A percentile compares a stretch with the other conserved stretches of the same genome.
Evolutionary conservation across 768 basidiomycete genomes (phyloP).

Genomic region (Russula sp.): DNA sequence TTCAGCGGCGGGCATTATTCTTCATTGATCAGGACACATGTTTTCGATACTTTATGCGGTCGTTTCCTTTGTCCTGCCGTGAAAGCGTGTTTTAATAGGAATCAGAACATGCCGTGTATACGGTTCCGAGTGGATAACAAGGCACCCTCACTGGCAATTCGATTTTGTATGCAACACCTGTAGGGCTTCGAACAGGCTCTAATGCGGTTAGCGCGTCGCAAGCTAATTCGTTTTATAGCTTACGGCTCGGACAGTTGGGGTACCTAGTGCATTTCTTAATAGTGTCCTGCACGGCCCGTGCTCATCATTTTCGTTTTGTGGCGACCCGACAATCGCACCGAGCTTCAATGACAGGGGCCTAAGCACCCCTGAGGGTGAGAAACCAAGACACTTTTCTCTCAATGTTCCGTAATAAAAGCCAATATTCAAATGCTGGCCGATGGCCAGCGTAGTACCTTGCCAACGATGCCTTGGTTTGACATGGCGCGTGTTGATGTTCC

Average conservation of each 20-base stretch:
- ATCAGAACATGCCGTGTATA: background rate
- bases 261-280: no score
- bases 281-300: background rate
- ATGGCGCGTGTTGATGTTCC: background rate
- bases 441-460: slow-evolving; percentile 2
- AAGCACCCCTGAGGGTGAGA: background rate
- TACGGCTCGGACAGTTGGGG: background rate
- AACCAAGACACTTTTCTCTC: background rate
- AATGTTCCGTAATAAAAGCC: background rate
- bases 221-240: slow-evolving; percentile 3
- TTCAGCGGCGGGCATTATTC: slow-evolving; percentile 4
- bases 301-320: background rate
- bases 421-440: background rate
- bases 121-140: slow-evolving; percentile 13
- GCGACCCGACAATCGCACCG: background rate
- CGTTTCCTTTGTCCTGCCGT: background rate
- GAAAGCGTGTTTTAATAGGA: slow-evolving; percentile 20
- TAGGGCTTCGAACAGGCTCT: slow-evolving; percentile 3
- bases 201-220: slow-evolving; percentile 12
- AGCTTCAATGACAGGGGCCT: slow-evolving; percentile 2
- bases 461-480: slow-evolving; percentile 18
- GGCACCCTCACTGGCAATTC: background rate
- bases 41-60: slow-evolving; percentile 3
- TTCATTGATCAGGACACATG: slow-evolving; percentile 3
- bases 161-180: background rate